Evolutionary conservation across 257 asterid genomes (phyloP).

Genomic region (Scutellaria baicalensis): DNA sequence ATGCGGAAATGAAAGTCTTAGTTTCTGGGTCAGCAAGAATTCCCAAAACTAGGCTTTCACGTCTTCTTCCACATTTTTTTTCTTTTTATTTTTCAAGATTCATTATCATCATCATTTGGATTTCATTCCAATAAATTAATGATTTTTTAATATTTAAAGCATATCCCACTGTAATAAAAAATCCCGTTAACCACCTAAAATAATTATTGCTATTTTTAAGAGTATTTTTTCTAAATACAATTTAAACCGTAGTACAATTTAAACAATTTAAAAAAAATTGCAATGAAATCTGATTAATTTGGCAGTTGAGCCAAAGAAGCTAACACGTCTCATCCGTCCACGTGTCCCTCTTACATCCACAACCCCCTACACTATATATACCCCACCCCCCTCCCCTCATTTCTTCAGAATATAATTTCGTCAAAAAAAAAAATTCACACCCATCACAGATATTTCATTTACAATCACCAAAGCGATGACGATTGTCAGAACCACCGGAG

Average conservation of each 20-base stretch:
- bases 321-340: slow-evolving; percentile 41
- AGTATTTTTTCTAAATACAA: too few species aligned
- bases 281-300: too few species aligned
- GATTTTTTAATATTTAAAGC: not conserved
- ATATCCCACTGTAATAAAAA: too few species aligned
- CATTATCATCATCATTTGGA: not conserved
- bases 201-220: too few species aligned
- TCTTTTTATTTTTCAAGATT: not conserved
- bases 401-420: not conserved
- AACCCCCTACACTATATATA: slow-evolving; percentile 10
- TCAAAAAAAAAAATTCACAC: not conserved
- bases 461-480: slow-evolving; percentile 16
- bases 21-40: not conserved
- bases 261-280: too few species aligned
- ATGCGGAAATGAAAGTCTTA: slow-evolving; percentile 6
- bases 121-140: not conserved
- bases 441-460: not conserved
- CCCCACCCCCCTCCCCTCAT: not conserved
- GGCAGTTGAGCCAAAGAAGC: not conserved
- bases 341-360: slow-evolving; percentile 45
- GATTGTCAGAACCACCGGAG: slow-evolving; percentile 14
- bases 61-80: slow-evolving; percentile 8
- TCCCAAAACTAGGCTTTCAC: slow-evolving; percentile 13
- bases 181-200: too few species aligned
- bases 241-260: too few species aligned